phyloP scores from a whole-genome alignment of 768 basidiomycete genomes.

The Tremella mesenterica region DNA sequence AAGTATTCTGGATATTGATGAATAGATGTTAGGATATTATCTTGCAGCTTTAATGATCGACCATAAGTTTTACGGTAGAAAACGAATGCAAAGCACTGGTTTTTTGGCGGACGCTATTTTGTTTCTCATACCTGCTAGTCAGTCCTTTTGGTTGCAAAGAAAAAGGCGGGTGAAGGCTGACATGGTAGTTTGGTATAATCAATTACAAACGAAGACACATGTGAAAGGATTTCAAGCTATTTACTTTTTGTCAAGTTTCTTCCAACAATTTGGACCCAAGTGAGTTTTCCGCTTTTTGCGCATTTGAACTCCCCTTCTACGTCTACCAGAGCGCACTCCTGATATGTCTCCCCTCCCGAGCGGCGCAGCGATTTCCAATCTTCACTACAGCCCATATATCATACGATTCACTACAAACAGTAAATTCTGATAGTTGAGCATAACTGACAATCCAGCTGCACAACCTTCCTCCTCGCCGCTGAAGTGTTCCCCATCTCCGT shows the following conservation, averaged over 20 bases:
- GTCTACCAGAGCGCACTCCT: no score
- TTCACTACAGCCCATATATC: no score
- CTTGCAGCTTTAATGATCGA: constrained; percentile 46
- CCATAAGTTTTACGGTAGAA: constrained; percentile 46
- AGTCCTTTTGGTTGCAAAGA: constrained; percentile 2
- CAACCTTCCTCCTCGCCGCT: constrained; percentile 47
- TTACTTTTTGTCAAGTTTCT: constrained; percentile 45
- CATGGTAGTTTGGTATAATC: constrained; percentile 36
- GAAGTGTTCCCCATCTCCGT: constrained; percentile 47
- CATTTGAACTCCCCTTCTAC: no score
- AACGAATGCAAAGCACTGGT: constrained; percentile 44
- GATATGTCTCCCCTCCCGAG: no score
- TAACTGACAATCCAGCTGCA: constrained; percentile 39
- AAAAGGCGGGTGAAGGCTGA: background rate
- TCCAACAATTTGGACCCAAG: constrained; percentile 45
- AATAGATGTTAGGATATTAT: constrained; percentile 46
- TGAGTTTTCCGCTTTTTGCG: background rate
- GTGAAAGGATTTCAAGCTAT: constrained; percentile 47
- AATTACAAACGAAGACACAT: constrained; percentile 32
- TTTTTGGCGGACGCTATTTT: constrained; percentile 43
- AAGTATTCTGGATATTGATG: constrained; percentile 46
- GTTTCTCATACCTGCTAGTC: constrained; percentile 38
- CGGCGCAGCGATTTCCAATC: no score
- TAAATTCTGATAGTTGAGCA: background rate
- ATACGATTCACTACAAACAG: no score